Conservation (phyloP, 495 filamentous ascomycete genomes). For the Hyaloscypha bicolor region DNA sequence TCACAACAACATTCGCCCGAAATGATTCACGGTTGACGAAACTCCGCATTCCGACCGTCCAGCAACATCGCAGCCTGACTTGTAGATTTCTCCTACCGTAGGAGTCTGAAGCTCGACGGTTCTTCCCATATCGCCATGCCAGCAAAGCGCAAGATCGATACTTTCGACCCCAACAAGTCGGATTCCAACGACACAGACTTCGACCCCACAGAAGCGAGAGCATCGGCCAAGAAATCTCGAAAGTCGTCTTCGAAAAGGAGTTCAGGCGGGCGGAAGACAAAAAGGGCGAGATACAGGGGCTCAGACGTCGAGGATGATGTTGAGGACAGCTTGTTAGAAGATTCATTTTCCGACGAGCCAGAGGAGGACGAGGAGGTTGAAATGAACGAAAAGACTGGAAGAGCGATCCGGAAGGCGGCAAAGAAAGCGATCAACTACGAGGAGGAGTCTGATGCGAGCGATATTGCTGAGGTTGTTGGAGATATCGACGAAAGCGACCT, state of each 20-base stretch:
- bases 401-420: constrained; percentile 29
- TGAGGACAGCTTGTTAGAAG: constrained; percentile 59
- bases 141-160: constrained; percentile 70
- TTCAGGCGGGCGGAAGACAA: constrained; percentile 50
- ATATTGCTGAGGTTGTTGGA: constrained; percentile 20
- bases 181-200: constrained; percentile 86
- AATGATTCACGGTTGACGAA: constrained; percentile 27
- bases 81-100: not conserved
- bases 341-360: constrained; percentile 56
- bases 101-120: not conserved
- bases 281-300: constrained; percentile 51
- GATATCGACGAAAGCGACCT: constrained; percentile 33
- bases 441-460: constrained; percentile 28
- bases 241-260: constrained; percentile 37
- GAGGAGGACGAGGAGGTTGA: constrained; percentile 63
- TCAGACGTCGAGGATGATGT: constrained; percentile 75
- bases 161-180: constrained; percentile 79
- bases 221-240: constrained; percentile 44
- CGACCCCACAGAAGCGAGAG: constrained; percentile 51
- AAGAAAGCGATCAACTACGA: constrained; percentile 47
- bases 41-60: not conserved
- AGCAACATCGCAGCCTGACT: not conserved
- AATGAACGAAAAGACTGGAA: constrained; percentile 41
- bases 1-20: constrained; percentile 8
- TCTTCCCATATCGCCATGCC: constrained; percentile 24